Base-by-base conservation (phyloP, 108 stramenopile genomes). In the Fragilariopsis cylindrus region DNA sequence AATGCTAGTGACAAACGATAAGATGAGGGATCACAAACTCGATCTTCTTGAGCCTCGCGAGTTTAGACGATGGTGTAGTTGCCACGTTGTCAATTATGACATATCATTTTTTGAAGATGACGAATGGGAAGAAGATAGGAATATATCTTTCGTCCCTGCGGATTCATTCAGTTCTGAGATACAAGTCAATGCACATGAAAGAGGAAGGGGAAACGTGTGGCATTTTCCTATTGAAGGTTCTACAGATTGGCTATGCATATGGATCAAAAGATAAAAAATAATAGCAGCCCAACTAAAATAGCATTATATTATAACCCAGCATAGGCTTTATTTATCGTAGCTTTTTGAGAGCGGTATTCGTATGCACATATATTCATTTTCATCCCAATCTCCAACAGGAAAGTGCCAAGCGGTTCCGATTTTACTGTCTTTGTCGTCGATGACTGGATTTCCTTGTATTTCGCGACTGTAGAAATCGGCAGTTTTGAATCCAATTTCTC, bases 401-500 rank as follows among this genome's bases (percentile, higher is more conserved):
- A 96, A 91, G 71, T 96, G 94, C 94, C 94, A 96, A 44, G 78
- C 81, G 7, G 65, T 81, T 5, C 63, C 62, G 30, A 30, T 30
- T 30, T 30, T 30, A 30, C 2, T 30, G n/a, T 18, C n/a, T 11
- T 50, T 15, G 7, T 19, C 45, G 4, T 47, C 65, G 11, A 15
- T 45, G 18, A 19, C 47, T 13, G 73, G 65, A 70, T 89, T 90
- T 0, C 88, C 87, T 74, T 95, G 94, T 16, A 95, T 91, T 78
- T 95, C 94, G n/a, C 94, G 81, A 66, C 91, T 92, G 69, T 88
- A 95, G 48, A 89, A 90, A 74, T 92, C 94, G 11, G 91, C 90
- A 39, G 87, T 74, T 15, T 76, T 78, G 62, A 95, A 95, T 4
- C 82, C 79, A 48, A 95, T 84, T 52, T 86, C 87, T 60, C 88